Base-by-base conservation (phyloP, 2,329 filamentous ascomycete genomes). In the Colletotrichum eleusines region DNA sequence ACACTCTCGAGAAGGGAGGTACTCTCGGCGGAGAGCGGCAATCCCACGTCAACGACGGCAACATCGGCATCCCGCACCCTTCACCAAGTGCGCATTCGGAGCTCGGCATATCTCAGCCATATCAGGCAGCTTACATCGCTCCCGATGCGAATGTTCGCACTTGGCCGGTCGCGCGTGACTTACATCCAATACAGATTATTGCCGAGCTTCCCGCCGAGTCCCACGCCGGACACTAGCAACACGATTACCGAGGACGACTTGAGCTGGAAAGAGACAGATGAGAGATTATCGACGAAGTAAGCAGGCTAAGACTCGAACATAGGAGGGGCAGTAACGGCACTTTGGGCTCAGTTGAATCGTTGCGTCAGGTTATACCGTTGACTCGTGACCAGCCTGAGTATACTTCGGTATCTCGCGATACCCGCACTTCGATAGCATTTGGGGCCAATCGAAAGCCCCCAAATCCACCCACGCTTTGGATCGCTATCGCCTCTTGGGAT, bases 181-280 rank as follows among this genome's bases (percentile, higher is more conserved):
- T 28, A 3, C 46, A 62, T 40, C 46, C 59, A 51, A 23, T 2
- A 31, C 59, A 38, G n/a, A 5, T 28, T 31, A 35, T 51, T 38
- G 59, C 59, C 23, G 59, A 62, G 33, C 59, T 62, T 40, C 46
- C 59, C 5, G 33, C 33, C 16, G 59, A 40, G 33, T 26, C 44
- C 16, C 12, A 51, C 44, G 33, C 14, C 46, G 46, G n/a, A 6
- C 46, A 51, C 18, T 48, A 23, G 33, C 46, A 40, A 33, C n/a
- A 51, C 5, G 59, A 11, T 62, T 26, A 62, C 28, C 59, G 59
- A 20, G 46, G 46, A 28, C 51, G 35, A 62, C 9, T 18, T 38
- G 35, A 18, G 9, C 23, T 38, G 28, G 59, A 38, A 35, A n/a
- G 14, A 5, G 11, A 2, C 33, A 14, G 31, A 55, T 38, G 16